phyloP scores from a whole-genome alignment of 2,329 filamentous ascomycete species.

The Microdochium bolleyi region DNA sequence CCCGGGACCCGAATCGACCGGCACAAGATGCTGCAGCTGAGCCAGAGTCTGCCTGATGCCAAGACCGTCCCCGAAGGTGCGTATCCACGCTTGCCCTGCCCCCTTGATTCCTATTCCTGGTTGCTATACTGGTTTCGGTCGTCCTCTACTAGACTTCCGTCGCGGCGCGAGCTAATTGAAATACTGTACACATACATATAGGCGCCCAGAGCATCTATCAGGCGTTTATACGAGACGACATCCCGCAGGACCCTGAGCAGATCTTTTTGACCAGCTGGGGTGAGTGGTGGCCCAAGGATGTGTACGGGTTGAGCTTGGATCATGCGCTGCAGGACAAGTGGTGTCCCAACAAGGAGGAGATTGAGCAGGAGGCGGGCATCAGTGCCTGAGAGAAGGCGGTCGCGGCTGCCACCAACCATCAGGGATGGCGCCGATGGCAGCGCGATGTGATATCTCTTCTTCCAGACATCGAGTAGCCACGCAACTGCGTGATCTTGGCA shows the following conservation, averaged over 20 bases:
- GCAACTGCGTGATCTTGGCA: no score
- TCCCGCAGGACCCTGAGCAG: conserved; percentile 40
- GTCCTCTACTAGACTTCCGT: no score
- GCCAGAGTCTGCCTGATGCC: conserved; percentile 31
- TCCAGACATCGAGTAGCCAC: no score
- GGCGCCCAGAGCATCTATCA: conserved; percentile 35
- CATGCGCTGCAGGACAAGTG: conserved; percentile 42
- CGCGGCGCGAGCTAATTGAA: no score
- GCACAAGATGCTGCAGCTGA: conserved; percentile 17
- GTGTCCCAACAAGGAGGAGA: conserved; percentile 35
- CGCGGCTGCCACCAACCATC: no score
- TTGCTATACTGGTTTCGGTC: neutral
- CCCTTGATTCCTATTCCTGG: neutral
- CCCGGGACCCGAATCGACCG: conserved; percentile 35
- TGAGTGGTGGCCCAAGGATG: conserved; percentile 43
- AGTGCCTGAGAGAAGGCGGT: neutral
- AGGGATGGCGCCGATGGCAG: no score
- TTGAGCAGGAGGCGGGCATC: conserved; percentile 33
- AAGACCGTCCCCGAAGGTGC: conserved; percentile 38
- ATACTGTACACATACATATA: conserved; percentile 9
- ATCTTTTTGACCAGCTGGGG: conserved; percentile 50
- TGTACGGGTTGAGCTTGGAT: conserved; percentile 31
- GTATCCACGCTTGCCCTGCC: conserved; percentile 3
- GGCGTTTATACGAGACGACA: conserved; percentile 34
- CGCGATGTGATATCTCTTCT: no score